Evolutionary conservation across 2,329 filamentous ascomycete genomes (phyloP), one percentile per base, ranked within the genome.

Genomic region (Aciculosporium take): DNA sequence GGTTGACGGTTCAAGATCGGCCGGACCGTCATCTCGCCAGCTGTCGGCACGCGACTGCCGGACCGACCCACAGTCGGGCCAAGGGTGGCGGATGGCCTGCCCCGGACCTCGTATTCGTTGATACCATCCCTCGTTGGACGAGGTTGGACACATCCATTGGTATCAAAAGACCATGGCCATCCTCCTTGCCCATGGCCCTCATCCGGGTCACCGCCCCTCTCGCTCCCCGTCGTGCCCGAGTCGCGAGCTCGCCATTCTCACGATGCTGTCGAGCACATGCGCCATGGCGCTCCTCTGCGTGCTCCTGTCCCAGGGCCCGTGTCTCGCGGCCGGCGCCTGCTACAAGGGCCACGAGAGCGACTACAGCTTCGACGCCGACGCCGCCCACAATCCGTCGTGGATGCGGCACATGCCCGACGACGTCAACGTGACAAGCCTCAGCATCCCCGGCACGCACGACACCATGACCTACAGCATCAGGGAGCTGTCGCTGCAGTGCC

Each of bases 391-490:
- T 25, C 51, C 59, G 6, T 40, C 46, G 29, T 71, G 68, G 68
- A 70, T 70, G 68, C 53, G 54, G 17, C 38, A 39, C 6, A 50
- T 71, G 9, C 63, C 65, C 23, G 63, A 70, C 51, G 46, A 53
- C 21, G 54, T 58, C 28, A 56, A 54, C 35, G 53, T 72, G 27
- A 59, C 65, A 25, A 60, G 54, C 39, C 58, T 72, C 32, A 69
- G 67, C 35, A 63, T 72, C 44, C 69, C 69, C 0, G 69, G 69
- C 24, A 71, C 69, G 2, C 69, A 72, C 55, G 68, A 72, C 51
- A 71, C 68, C 20, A 64, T 72, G 63, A 71, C 69, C 15, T 67
- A 65, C 47, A 51, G 55, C 34, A 55, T 68, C 42, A 48, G 45
- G 23, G 48, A 52, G 33, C 55, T 59, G 43, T 42, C 45, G 7